Base-by-base conservation (phyloP, 306 rosid genomes). In the Ammopiptanthus mongolicus region DNA sequence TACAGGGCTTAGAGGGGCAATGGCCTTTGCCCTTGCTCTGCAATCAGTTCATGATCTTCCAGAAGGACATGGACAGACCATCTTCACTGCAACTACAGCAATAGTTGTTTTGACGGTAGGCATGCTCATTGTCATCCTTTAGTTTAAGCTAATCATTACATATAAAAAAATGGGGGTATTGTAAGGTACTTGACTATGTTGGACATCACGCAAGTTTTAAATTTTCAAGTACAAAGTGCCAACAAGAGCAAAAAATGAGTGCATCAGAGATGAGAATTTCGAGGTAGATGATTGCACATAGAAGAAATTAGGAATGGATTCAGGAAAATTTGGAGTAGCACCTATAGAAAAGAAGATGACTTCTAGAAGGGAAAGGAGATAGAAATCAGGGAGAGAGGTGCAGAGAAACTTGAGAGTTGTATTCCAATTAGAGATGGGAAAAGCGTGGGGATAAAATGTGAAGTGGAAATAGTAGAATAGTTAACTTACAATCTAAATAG, bases 21-120 rank as follows among this genome's bases (percentile, higher is more conserved):
- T 95, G 99, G 99, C 99, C 19, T 95, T 95, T 89, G 99, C 99
- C 41, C 93, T 95, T 57, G 97, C 99, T 73, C 80, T 95, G 85
- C 99, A 95, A 87, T 92, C 99, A 57, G 80, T 92, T 84, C 99
- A 95, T 53, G 97, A 95, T 83, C 99, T 95, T 87, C 99, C 97
- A 60, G 97, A 95, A 56, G 99, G 99, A 77, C 99, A 95, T 44
- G 99, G 99, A 23, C 99, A 95, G 90, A 95, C 97, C 29, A 90
- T 95, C 75, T 90, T 95, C 86, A 90, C 99, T 14, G 99, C 99
- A 73, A 95, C 99, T 74, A 95, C 99, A 51, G 97, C 99, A 28
- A 95, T 95, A 78, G 93, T 95, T 81, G 97, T 95, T 81, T 78
- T 95, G 86, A 92, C 99, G 88, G 99, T 92, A 87, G 73, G 86